A percentile compares a stretch with the other conserved stretches of the same genome.
These are phyloP conservation scores for Hura crepitans DNA, from an alignment of 441 rosid genomes.

Conservation along the genomic window DNA sequence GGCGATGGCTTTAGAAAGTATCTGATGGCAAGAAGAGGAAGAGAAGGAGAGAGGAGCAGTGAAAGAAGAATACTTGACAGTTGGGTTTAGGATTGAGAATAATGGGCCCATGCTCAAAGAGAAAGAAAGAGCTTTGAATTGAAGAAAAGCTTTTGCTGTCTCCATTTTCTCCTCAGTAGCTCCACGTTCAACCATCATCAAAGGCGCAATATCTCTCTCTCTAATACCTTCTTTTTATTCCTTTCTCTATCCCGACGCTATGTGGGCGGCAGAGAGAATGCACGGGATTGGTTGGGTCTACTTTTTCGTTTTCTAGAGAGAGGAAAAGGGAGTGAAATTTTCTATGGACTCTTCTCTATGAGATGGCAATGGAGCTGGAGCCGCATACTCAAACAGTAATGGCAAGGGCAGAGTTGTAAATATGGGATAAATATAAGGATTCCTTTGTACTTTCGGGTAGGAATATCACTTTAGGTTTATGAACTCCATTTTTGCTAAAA, in stretches of 20 bases:
- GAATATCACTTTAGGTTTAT: too few species aligned
- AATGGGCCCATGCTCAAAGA: conserved; percentile 33
- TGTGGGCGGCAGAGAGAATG: neutral
- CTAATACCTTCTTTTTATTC: neutral
- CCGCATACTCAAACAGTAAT: neutral
- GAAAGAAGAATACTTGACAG: conserved; percentile 39
- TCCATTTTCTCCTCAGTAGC: conserved; percentile 15
- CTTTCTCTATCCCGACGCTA: conserved; percentile 15
- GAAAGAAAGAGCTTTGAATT: conserved; percentile 24
- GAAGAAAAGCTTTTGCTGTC: conserved; percentile 26
- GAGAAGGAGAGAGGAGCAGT: neutral
- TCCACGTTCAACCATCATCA: conserved; percentile 29
- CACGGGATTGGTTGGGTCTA: neutral
- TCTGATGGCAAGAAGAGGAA: conserved; percentile 22
- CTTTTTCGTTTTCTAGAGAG: conserved; percentile 12
- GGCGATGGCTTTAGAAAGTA: conserved; percentile 30
- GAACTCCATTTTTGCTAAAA: too few species aligned
- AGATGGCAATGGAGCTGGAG: neutral
- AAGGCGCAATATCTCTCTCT: conserved; percentile 14
- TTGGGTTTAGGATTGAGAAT: conserved; percentile 26
- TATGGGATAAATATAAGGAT: neutral
- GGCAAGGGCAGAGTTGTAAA: neutral
- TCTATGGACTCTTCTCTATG: neutral
- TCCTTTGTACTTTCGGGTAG: neutral
- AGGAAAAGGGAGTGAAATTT: neutral